A percentile compares a stretch with the other conserved stretches of the same genome.
Conservation (phyloP, 176 grass and related monocot genomes). For the Tillandsia fasciculata region DNA sequence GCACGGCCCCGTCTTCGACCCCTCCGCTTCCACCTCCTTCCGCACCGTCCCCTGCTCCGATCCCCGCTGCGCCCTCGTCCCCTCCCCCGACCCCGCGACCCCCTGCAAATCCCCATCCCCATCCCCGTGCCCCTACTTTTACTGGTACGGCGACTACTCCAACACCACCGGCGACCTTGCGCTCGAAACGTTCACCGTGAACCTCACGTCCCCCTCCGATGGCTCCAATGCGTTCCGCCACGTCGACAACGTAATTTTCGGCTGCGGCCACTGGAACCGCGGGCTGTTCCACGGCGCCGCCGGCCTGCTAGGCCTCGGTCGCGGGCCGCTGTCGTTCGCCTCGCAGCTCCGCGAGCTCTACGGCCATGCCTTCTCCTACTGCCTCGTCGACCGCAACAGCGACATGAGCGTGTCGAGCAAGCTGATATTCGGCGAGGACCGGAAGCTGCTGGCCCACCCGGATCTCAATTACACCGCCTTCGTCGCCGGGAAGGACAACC, state of each 20-base stretch:
- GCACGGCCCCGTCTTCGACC: constrained; percentile 62
- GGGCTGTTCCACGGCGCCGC: constrained; percentile 90
- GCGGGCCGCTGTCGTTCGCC: constrained; percentile 71
- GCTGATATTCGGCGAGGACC: constrained; percentile 70
- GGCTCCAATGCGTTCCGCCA: constrained; percentile 23
- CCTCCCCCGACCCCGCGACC: constrained; percentile 14
- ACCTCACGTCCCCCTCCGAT: constrained; percentile 42
- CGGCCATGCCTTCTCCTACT: constrained; percentile 85
- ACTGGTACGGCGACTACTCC: constrained; percentile 94
- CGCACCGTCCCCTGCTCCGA: constrained; percentile 68
- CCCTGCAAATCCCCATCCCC: constrained; percentile 6
- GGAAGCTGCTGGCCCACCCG: constrained; percentile 26
- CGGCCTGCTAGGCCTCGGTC: constrained; percentile 76
- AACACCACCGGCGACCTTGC: constrained; percentile 95
- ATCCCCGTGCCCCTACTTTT: constrained; percentile 64
- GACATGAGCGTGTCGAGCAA: constrained; percentile 54
- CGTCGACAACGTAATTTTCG: constrained; percentile 63
- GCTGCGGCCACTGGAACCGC: constrained; percentile 87
- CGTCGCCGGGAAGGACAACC: constrained; percentile 4
- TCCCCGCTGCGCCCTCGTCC: constrained; percentile 45
- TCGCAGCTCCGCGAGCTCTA: constrained; percentile 83
- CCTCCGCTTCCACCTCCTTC: constrained; percentile 55
- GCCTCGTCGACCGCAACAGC: constrained; percentile 92
- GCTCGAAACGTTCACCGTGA: constrained; percentile 75
- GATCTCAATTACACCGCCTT: constrained; percentile 83